These are phyloP conservation scores for Periglandula ipomoeae DNA, from an alignment of 2,329 filamentous ascomycete species.

Conservation along the genomic window DNA sequence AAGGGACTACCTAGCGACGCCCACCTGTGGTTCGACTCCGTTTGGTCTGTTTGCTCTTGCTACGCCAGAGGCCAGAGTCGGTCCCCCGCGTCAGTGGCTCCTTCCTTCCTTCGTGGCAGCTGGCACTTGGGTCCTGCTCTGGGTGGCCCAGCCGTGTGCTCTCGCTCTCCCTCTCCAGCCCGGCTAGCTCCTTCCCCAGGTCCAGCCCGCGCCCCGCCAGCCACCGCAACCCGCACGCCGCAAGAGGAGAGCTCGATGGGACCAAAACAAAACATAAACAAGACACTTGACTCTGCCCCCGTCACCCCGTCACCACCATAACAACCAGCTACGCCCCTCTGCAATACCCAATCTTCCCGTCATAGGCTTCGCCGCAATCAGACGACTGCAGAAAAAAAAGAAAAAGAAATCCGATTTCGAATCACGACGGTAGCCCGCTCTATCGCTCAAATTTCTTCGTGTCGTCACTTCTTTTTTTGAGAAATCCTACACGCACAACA, in stretches of 20 bases:
- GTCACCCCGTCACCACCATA: conserved; percentile 6
- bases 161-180: background rate
- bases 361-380: background rate
- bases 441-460: background rate
- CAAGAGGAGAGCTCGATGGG: no score
- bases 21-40: no score
- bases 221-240: background rate
- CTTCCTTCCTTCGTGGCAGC: no score
- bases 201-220: background rate
- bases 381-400: background rate
- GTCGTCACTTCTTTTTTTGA: no score
- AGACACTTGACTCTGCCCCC: background rate
- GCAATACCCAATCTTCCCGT: background rate
- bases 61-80: no score
- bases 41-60: no score
- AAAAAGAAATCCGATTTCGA: background rate
- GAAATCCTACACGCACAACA: background rate
- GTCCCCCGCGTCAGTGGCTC: no score
- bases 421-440: background rate
- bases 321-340: conserved; percentile 5
- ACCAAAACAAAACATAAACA: conserved; percentile 12
- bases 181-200: background rate
- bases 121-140: no score
- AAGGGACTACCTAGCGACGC: no score
- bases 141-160: background rate